phyloP scores from a whole-genome alignment of 192 early-diverging fungal species.

The Coemansia sp. region DNA sequence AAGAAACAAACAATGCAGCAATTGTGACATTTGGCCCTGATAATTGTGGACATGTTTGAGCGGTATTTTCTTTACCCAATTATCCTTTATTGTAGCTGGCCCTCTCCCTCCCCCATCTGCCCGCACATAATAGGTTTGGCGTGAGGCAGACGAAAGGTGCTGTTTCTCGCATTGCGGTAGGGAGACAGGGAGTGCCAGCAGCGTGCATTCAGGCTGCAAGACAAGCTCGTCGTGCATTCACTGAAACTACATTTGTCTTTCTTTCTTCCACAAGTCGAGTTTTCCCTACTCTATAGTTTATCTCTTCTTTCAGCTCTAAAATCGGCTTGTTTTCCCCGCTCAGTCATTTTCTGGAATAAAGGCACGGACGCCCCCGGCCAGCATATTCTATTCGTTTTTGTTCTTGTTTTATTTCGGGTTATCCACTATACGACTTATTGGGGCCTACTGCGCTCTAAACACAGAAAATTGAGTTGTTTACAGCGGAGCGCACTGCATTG shows the following conservation, averaged over 20 bases:
- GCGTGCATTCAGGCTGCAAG: conserved; percentile 10
- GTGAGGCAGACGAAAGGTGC: neutral
- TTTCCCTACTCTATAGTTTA: neutral
- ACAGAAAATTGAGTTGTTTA: conserved; percentile 6
- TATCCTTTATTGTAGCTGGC: neutral
- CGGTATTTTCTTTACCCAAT: neutral
- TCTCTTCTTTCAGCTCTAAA: neutral
- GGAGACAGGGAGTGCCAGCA: conserved; percentile 4
- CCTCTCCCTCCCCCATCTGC: conserved; percentile 1
- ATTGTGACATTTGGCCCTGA: neutral
- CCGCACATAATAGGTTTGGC: neutral
- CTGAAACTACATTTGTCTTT: conserved; percentile 1
- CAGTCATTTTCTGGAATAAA: conserved; percentile 1
- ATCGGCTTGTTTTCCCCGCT: conserved; percentile 4
- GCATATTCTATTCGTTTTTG: neutral
- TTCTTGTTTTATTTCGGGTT: neutral
- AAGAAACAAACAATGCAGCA: neutral
- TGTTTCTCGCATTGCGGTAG: neutral
- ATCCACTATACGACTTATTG: neutral
- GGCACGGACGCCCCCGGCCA: neutral
- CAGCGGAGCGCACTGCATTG: conserved; percentile 8
- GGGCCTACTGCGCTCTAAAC: neutral
- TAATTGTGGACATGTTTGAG: neutral
- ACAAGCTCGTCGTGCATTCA: conserved; percentile 4
- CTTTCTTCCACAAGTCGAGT: neutral